These are phyloP conservation scores for Solanum corneliomulleri DNA, from an alignment of 257 asterid genomes.

Conservation along the genomic window DNA sequence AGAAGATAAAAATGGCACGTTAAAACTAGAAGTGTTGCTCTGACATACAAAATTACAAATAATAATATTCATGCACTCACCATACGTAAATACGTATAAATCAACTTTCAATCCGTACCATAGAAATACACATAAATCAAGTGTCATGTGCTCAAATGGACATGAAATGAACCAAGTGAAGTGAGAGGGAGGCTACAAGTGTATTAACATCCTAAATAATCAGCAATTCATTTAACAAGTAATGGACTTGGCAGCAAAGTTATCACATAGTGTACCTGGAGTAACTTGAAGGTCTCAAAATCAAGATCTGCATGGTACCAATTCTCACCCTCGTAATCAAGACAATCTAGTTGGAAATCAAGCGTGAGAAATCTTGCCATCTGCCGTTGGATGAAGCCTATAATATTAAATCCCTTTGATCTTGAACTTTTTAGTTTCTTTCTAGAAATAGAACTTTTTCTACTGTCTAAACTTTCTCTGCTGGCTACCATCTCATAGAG, in stretches of 20 bases:
- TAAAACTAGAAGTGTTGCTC: neutral
- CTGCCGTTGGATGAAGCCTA: conserved; percentile 88
- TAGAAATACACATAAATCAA: neutral
- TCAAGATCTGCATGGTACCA: conserved; percentile 99
- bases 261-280: conserved; percentile 49
- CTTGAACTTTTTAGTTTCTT: conserved; percentile 42
- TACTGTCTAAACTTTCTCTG: conserved; percentile 73
- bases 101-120: neutral
- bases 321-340: conserved; percentile 75
- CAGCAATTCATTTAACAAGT: neutral
- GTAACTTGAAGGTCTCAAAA: conserved; percentile 80
- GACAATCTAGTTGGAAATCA: conserved; percentile 90
- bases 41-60: neutral
- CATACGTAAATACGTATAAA: neutral
- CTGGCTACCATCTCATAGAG: conserved; percentile 98
- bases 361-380: conserved; percentile 76
- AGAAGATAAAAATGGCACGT: neutral
- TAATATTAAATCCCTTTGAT: conserved; percentile 54
- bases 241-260: neutral
- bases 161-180: neutral
- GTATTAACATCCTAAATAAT: neutral
- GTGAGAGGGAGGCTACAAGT: neutral
- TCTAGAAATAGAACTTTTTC: conserved; percentile 40
- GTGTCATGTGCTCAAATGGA: neutral
- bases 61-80: neutral